These are phyloP conservation scores for Candida maltosa DNA, from an alignment of 805 yeast genomes.

Conservation along the genomic window DNA sequence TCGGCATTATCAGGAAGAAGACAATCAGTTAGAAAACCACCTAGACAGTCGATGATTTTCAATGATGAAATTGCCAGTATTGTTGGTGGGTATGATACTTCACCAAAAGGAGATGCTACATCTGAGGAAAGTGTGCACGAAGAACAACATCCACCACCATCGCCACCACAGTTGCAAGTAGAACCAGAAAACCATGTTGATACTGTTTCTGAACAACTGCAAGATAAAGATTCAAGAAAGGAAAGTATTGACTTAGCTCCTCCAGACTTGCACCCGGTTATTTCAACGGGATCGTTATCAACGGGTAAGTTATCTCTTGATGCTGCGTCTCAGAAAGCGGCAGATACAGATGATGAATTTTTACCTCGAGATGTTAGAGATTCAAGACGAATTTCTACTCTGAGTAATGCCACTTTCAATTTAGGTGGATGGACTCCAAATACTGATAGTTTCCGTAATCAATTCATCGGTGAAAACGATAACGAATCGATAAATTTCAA, in stretches of 20 bases:
- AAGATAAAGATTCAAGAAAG: neutral
- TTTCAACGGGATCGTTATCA: conserved; percentile 27
- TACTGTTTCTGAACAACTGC: neutral
- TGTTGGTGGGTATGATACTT: conserved; percentile 1
- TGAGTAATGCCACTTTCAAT: conserved; percentile 35
- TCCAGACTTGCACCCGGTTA: conserved; percentile 15
- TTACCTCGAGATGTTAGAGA: conserved; percentile 11
- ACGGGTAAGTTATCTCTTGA: conserved; percentile 24
- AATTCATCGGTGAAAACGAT: conserved; percentile 43
- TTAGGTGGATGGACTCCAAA: conserved; percentile 62
- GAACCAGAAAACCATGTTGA: neutral
- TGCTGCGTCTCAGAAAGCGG: conserved; percentile 3
- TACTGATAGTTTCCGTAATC: conserved; percentile 47
- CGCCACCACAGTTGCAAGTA: no score
- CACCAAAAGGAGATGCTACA: neutral
- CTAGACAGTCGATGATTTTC: conserved; percentile 10
- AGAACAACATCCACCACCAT: no score
- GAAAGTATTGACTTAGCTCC: neutral
- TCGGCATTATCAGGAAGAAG: conserved; percentile 22
- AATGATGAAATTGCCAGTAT: conserved; percentile 10
- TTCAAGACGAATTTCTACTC: conserved; percentile 30
- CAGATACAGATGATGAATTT: conserved; percentile 3
- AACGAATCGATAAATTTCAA: conserved; percentile 34
- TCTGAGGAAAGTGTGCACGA: neutral
- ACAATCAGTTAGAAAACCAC: conserved; percentile 37